These are phyloP conservation scores for Lomentospora prolificans DNA, from an alignment of 2,329 filamentous ascomycete genomes.

Conservation along the genomic window DNA sequence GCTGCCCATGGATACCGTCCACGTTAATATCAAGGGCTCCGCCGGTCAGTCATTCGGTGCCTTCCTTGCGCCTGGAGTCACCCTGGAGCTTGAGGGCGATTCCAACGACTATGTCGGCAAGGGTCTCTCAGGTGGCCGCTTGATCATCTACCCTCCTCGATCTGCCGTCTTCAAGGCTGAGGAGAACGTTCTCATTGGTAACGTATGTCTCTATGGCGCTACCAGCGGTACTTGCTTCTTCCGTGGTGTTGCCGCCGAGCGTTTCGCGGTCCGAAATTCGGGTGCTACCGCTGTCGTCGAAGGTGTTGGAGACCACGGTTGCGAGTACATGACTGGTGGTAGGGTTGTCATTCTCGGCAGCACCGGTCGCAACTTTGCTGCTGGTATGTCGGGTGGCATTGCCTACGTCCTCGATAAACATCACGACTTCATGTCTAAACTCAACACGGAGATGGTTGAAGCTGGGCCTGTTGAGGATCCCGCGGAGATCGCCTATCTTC, in stretches of 20 bases:
- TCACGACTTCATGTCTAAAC: conserved; percentile 81
- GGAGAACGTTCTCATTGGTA: conserved; percentile 89
- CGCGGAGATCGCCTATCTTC: conserved; percentile 78
- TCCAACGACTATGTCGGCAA: conserved; percentile 96
- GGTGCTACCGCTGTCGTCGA: conserved; percentile 94
- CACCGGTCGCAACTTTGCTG: conserved; percentile 93
- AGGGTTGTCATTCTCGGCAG: conserved; percentile 77
- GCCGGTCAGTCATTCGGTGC: conserved; percentile 95
- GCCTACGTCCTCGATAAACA: conserved; percentile 88
- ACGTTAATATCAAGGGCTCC: conserved; percentile 92
- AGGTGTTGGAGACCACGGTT: conserved; percentile 90
- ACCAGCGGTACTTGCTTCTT: conserved; percentile 90
- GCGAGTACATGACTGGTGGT: conserved; percentile 98
- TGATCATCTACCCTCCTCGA: conserved; percentile 89
- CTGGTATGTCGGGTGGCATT: conserved; percentile 97
- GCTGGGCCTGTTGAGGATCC: conserved; percentile 75
- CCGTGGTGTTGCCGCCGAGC: conserved; percentile 91
- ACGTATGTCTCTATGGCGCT: conserved; percentile 90
- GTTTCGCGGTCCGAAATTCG: conserved; percentile 93
- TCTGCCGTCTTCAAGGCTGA: conserved; percentile 90
- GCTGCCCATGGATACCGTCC: conserved; percentile 84
- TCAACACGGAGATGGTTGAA: conserved; percentile 97
- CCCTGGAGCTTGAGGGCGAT: conserved; percentile 89
- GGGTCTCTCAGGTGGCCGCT: conserved; percentile 81
- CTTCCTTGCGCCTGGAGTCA: conserved; percentile 86